These are phyloP conservation scores for Botryotinia narcissicola DNA, from an alignment of 2,329 filamentous ascomycete genomes.

Conservation along the genomic window DNA sequence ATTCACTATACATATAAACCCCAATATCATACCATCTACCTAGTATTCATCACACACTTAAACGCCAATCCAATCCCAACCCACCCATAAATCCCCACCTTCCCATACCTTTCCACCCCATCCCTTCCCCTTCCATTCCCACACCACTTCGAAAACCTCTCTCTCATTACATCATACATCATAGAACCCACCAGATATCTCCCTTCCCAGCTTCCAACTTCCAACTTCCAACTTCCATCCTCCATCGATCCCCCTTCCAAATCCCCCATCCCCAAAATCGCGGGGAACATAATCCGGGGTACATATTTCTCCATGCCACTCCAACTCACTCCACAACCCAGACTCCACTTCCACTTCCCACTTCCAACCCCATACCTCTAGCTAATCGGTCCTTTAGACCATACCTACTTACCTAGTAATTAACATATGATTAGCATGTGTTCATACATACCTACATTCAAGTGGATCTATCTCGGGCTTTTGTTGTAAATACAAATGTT, in stretches of 20 bases:
- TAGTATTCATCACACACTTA: not conserved
- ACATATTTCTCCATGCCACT: not conserved
- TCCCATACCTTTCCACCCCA: not conserved
- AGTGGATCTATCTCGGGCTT: not conserved
- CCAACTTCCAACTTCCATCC: no score
- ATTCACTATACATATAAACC: no score
- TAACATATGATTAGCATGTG: not conserved
- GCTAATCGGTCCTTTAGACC: not conserved
- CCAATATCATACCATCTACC: no score
- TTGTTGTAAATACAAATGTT: not conserved
- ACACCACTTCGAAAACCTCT: no score
- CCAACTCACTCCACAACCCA: not conserved
- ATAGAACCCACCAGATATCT: no score
- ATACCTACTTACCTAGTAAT: not conserved
- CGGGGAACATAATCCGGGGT: not conserved
- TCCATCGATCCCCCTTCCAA: no score
- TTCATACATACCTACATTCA: not conserved
- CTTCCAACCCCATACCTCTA: not conserved
- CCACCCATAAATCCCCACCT: rapidly evolving
- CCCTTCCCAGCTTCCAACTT: not conserved
- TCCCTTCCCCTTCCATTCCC: no score
- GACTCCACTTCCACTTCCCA: not conserved
- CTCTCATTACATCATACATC: no score
- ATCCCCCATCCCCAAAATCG: not conserved
- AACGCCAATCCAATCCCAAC: no score